Evolutionary conservation across 441 rosid genomes (phyloP), one percentile per base, ranked within the genome.

Genomic region (Bruguiera hainesii): DNA sequence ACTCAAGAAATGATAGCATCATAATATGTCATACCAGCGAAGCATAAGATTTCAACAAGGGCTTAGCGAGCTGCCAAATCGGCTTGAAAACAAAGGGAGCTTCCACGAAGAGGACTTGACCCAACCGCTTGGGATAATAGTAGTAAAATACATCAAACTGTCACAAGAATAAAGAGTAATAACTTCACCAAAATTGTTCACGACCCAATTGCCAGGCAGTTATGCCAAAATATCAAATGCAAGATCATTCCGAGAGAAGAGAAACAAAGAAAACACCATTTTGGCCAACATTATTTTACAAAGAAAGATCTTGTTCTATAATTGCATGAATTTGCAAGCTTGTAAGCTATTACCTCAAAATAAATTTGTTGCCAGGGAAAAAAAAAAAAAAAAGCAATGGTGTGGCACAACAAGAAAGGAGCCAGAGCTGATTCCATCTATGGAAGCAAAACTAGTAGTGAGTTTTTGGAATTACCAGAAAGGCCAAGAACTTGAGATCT

Each of bases 81-180:
- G 98, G 98, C 84, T 81, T 69, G 79, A 92, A 95, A 66, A 92
- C 61, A 23, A 92, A 90, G 25, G 99, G 96, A 73, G 98, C 97
- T 67, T 90, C 99, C 71, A 95, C 95, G 64, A 92, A 89, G 52
- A 90, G 96, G 49, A 89, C 96, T 80, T 92, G 84, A 35, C 85
- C 87, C 80, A 95, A 75, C 65, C 96, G 90, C 81, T 79, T 90
- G 25, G 99, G 99, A 81, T 95, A 87, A 72, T 95, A 95, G 78
- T 75, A 83, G 83, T 95, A 90, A 65, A 90, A 88, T 53, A 85
- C 96, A 65, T 95, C 95, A 75, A 95, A 90, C 99, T 95, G 95
- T 73, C 76, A 71, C 69, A 72, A 23, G 39, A 59, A 13, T 31
- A 26, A 63, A 3, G 15, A 37, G 42, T 29, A 75, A 13, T 56